Base-by-base conservation (phyloP, 2,329 filamentous ascomycete genomes). In the Cladosporium colombiae region DNA sequence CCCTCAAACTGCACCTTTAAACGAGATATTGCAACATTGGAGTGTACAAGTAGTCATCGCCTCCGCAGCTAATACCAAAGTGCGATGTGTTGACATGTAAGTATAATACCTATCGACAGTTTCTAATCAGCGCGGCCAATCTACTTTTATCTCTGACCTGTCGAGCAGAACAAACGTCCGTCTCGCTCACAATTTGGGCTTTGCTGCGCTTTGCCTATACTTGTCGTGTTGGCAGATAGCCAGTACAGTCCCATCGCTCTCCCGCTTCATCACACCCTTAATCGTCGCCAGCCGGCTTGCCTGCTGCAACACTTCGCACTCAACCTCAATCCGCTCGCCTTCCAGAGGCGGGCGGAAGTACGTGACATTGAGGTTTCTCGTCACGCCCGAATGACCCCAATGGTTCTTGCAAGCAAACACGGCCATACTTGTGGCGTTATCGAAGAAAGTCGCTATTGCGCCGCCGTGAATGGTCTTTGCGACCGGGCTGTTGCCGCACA, bases 361-460 rank as follows among this genome's bases (percentile, higher is more conserved):
- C 2, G 78, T 81, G 58, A 81, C 81, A 69, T 78, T 82, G 67
- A 84, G 71, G 62, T 72, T 78, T 44, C 78, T 66, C 44, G 72
- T 77, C 10, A 83, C 81, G 56, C 81, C 79, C 2, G 75, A 80
- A n/a, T 74, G 72, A 7, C 62, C 62, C 80, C 81, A 83, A 58
- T 78, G 79, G 8, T 70, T 70, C 1, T 74, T 76, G 21, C 72
- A 70, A 3, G 75, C 72, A 6, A 67, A 70, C 18, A 81, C 73
- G 6, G 79, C 75, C 8, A 80, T 72, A 7, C 77, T 80, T 1
- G 82, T 83, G 64, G 81, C 79, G 74, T 86, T 83, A 70, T 88
- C 86, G 66, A 85, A 85, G 52, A 86, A 82, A 5, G 84, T 75
- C 0, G 82, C 81, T 2, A 83, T 83, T 2, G 83, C 83, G 7